A percentile compares a stretch with the other conserved stretches of the same genome.
Evolutionary conservation across 352 stramenopile species (phyloP).

Genomic region (Pythium scleroteichum): DNA sequence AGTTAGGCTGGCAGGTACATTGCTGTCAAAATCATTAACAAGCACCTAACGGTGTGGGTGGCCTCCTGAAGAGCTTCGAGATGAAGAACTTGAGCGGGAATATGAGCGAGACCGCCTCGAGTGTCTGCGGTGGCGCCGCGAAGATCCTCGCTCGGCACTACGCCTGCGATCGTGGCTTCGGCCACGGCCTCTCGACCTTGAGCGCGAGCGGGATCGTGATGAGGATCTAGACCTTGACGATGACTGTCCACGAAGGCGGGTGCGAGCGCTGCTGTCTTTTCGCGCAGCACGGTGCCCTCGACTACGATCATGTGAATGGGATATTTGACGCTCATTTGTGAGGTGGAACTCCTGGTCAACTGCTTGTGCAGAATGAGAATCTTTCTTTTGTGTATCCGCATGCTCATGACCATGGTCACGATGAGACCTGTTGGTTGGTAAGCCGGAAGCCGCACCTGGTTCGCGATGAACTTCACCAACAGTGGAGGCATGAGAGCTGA

Average conservation of each 20-base stretch:
- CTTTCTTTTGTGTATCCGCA: too few relatives aligned
- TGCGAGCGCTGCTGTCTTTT: background rate
- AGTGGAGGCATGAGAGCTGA: constrained; percentile 8
- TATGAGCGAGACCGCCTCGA: constrained; percentile 40
- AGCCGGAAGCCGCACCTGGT: too few relatives aligned
- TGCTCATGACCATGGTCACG: too few relatives aligned
- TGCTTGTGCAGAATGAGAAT: too few relatives aligned
- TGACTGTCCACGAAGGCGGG: constrained; percentile 4
- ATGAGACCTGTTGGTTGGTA: too few relatives aligned
- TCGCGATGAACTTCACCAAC: too few relatives aligned
- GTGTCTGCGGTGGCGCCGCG: background rate
- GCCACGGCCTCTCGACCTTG: constrained; percentile 33
- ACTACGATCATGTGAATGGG: background rate
- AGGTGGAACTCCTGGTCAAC: too few relatives aligned
- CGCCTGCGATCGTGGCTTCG: constrained; percentile 18
- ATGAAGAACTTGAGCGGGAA: constrained; percentile 28
- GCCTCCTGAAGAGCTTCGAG: constrained; percentile 23
- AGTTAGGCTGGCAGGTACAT: background rate
- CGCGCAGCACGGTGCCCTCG: background rate
- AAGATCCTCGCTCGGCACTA: constrained; percentile 6
- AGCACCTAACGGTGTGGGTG: constrained; percentile 1
- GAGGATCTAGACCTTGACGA: constrained; percentile 33
- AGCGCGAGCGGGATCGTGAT: constrained; percentile 39
- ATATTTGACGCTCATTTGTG: too few relatives aligned
- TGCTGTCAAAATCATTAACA: background rate